Conservation (phyloP, 1,284 basidiomycete species). For the Coniferiporia sulphurascens region DNA sequence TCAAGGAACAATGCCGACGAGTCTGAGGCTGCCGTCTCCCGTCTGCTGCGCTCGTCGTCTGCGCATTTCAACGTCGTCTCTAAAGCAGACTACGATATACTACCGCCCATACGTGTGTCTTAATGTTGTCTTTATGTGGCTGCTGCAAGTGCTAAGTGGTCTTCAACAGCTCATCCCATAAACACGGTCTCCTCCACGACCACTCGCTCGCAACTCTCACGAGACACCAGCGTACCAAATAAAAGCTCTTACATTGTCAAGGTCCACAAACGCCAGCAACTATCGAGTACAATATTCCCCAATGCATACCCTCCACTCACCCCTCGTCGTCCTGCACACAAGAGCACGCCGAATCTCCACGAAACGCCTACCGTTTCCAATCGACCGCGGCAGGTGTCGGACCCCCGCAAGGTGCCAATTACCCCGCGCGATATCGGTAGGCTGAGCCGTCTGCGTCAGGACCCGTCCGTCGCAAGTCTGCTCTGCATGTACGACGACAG, state of each 20-base stretch:
- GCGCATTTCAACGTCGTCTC: slow-evolving; percentile 52
- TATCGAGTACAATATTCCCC: slow-evolving; percentile 59
- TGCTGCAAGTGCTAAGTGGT: not conserved
- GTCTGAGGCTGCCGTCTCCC: slow-evolving; percentile 51
- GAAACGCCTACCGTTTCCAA: slow-evolving; percentile 19
- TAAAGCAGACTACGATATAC: slow-evolving; percentile 48
- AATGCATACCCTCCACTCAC: slow-evolving; percentile 42
- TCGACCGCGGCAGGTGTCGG: slow-evolving; percentile 31
- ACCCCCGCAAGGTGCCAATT: slow-evolving; percentile 30
- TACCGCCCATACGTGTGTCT: slow-evolving; percentile 66
- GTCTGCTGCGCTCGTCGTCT: slow-evolving; percentile 67
- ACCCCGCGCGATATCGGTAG: slow-evolving; percentile 49
- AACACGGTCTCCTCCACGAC: slow-evolving; percentile 41
- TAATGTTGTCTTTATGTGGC: not conserved
- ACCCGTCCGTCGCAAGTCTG: slow-evolving; percentile 71
- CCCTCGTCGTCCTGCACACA: slow-evolving; percentile 21
- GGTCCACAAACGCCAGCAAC: slow-evolving; percentile 55
- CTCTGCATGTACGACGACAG: slow-evolving; percentile 68
- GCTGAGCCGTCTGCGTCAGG: slow-evolving; percentile 56
- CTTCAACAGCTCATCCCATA: slow-evolving; percentile 56
- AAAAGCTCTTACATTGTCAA: slow-evolving; percentile 66
- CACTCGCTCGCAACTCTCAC: slow-evolving; percentile 30
- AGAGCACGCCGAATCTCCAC: slow-evolving; percentile 17
- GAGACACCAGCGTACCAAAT: slow-evolving; percentile 41
- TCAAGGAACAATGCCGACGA: slow-evolving; percentile 34